A percentile compares a stretch with the other conserved stretches of the same genome.
Conservation (phyloP, 2,329 filamentous ascomycete species). For the Claviceps maximensis region DNA sequence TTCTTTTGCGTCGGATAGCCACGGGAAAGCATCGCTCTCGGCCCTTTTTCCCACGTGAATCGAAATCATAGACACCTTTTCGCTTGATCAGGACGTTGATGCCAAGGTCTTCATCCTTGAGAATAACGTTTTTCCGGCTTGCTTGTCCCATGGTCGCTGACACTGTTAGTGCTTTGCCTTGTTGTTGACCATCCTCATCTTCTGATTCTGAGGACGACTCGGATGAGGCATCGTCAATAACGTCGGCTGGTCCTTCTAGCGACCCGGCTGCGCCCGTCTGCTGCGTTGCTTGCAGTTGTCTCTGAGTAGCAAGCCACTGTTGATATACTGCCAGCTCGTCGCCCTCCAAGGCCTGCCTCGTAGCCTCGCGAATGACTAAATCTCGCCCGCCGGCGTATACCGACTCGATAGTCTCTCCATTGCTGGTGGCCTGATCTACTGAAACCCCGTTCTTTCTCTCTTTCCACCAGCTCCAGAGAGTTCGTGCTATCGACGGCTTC, state of each 20-base stretch:
- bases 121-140: slow-evolving; percentile 69
- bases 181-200: slow-evolving; percentile 78
- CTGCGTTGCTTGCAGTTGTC: slow-evolving; percentile 71
- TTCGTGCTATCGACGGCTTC: slow-evolving; percentile 51
- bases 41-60: slow-evolving; percentile 81
- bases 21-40: slow-evolving; percentile 88
- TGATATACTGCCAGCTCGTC: slow-evolving; percentile 75
- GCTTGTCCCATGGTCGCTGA: slow-evolving; percentile 75
- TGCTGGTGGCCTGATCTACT: slow-evolving; percentile 35
- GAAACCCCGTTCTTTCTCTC: slow-evolving; percentile 52
- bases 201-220: slow-evolving; percentile 79
- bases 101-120: slow-evolving; percentile 82
- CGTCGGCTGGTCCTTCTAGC: slow-evolving; percentile 57
- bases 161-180: slow-evolving; percentile 82
- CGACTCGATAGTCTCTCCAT: slow-evolving; percentile 48
- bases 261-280: slow-evolving; percentile 54
- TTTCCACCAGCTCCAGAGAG: slow-evolving; percentile 70
- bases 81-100: slow-evolving; percentile 81
- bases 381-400: slow-evolving; percentile 51
- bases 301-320: slow-evolving; percentile 79
- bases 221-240: slow-evolving; percentile 71
- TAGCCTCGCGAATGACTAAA: slow-evolving; percentile 46
- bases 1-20: slow-evolving; percentile 61
- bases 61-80: slow-evolving; percentile 86
- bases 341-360: slow-evolving; percentile 54